Base-by-base conservation (phyloP, 2,329 filamentous ascomycete species). In the Aspergillus niger region DNA sequence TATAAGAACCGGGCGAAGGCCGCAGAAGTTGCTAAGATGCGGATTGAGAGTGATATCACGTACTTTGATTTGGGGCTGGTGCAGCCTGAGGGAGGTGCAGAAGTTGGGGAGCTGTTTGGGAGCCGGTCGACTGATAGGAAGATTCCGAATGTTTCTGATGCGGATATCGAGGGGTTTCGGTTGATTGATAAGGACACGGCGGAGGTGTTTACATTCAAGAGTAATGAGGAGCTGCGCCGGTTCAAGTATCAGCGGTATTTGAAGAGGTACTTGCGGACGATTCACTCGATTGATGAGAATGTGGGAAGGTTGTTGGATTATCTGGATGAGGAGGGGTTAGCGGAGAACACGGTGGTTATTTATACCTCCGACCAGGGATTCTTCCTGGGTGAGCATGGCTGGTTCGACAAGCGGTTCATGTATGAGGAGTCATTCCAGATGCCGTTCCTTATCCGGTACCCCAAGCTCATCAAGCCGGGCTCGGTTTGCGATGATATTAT, bases 401-500 rank as follows among this genome's bases (percentile, higher is more conserved):
- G 82, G 82, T 85, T 84, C 64, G 83, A 85, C 68, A 85, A 85
- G 70, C 79, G 83, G 3, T 84, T 85, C 69, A 84, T 85, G 79
- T 85, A 85, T 69, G 82, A 85, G 62, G 81, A 85, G 68, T 78
- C 74, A 13, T 85, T 85, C 71, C 82, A 85, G 69, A 85, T 85
- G 83, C 82, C 83, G 0, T 82, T 85, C 51, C 66, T 85, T 3
- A 74, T 82, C 8, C 76, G 79, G 0, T 82, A 81, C 50, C 82
- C 83, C 0, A 61, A 54, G 0, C 74, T 75, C 54, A 82, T 84
- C 58, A 47, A 56, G 1, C 59, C 77, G 0, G 74, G 76, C 0
- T 72, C 70, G 0, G 70, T 82, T 0, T 81, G 76, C 61, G 66
- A 80, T 56, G 81, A 83, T 61, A 83, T 84, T 20, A 75, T 85